Conservation (phyloP, 192 early-diverging fungal genomes). For the Chytriomyces sp. region DNA sequence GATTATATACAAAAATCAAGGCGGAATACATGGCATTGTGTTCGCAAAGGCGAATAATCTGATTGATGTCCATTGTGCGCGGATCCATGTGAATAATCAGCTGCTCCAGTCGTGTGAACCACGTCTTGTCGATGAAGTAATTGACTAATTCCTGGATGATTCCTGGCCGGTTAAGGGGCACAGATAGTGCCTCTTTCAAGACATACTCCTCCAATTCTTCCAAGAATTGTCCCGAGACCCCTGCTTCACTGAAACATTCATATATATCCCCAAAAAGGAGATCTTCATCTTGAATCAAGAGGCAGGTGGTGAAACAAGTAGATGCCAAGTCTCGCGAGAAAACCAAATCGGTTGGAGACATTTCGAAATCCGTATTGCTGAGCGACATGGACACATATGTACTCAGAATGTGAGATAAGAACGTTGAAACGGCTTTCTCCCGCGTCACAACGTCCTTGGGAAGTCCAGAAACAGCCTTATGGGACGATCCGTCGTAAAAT, state of each 20-base stretch:
- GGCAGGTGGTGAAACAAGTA: conserved; percentile 39
- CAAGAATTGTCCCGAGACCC: conserved; percentile 39
- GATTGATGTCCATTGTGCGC: conserved; percentile 43
- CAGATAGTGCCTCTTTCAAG: conserved; percentile 37
- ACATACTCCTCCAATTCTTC: conserved; percentile 46
- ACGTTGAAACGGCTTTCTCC: conserved; percentile 30
- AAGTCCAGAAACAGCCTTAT: conserved; percentile 41
- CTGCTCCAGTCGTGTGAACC: conserved; percentile 47
- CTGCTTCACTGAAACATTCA: conserved; percentile 45
- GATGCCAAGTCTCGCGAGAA: conserved; percentile 31
- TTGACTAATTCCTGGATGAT: conserved; percentile 38
- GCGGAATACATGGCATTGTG: conserved; percentile 39
- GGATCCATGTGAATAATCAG: conserved; percentile 52
- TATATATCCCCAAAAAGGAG: conserved; percentile 56
- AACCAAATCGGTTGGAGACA: conserved; percentile 18
- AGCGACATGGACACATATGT: conserved; percentile 46
- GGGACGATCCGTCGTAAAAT: conserved; percentile 36
- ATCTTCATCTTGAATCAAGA: conserved; percentile 41
- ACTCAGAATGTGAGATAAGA: conserved; percentile 40
- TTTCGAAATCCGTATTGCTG: conserved; percentile 29
- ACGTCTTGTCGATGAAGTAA: conserved; percentile 25
- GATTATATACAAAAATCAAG: conserved; percentile 49
- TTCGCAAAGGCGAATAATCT: conserved; percentile 37
- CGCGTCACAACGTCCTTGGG: conserved; percentile 34
- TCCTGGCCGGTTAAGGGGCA: conserved; percentile 38